Conservation (phyloP, 176 grass and related monocot genomes). For the Eleusine indica region DNA sequence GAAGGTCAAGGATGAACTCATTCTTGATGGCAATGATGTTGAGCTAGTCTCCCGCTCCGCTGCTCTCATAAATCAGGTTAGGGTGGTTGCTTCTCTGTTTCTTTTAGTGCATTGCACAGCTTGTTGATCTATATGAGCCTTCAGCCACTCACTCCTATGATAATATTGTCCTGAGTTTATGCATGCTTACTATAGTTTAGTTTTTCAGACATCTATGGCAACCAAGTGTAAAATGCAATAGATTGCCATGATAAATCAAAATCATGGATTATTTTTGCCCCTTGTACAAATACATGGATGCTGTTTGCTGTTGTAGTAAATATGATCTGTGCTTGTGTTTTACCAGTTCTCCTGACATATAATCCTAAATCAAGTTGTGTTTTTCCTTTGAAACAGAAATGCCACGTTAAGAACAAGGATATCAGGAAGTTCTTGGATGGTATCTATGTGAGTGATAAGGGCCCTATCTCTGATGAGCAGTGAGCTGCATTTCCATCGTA, state of each 20-base stretch:
- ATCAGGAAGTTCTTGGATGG: constrained; percentile 84
- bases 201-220: background rate
- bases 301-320: background rate
- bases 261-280: background rate
- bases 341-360: background rate
- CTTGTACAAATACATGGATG: background rate
- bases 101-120: background rate
- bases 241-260: background rate
- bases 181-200: background rate
- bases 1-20: constrained; percentile 88
- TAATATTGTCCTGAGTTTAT: background rate
- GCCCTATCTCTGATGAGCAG: constrained; percentile 53
- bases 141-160: background rate
- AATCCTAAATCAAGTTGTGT: background rate
- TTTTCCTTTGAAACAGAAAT: constrained; percentile 57
- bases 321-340: background rate
- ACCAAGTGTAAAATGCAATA: background rate
- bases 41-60: constrained; percentile 78
- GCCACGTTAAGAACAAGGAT: constrained; percentile 84
- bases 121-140: too few species aligned
- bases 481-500: constrained; percentile 40
- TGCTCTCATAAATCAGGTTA: constrained; percentile 79
- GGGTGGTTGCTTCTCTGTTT: background rate
- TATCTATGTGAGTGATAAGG: constrained; percentile 79
- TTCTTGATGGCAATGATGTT: constrained; percentile 83